Base-by-base conservation (phyloP, 2,329 filamentous ascomycete species). In the Magnaporthales sp. region DNA sequence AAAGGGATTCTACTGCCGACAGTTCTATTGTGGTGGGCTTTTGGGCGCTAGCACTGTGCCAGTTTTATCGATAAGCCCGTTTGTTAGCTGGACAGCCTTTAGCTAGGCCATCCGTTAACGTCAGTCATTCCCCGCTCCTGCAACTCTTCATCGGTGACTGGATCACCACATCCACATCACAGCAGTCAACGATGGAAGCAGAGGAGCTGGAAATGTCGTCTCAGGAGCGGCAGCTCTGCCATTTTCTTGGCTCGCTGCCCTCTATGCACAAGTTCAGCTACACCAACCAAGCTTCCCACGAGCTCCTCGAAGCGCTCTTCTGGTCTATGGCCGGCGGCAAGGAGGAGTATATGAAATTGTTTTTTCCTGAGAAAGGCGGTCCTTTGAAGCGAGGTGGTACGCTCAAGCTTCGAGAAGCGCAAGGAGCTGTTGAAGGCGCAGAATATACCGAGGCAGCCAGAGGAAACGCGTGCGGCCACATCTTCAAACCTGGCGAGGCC, bases 391-490 rank as follows among this genome's bases (percentile, higher is more conserved):
- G 81, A n/a, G 80, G 80, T 62, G 83, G 82, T 54, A 79, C 81
- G 61, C 90, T 93, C 84, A 95, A 91, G 77, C 82, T 99, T 54
- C 86, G 90, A 68, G 89, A 92, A 72, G 93, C 93, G 19, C 96
- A 99, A 75, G 94, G 93, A 22, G 92, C 92, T n/a, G 84, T 92
- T 67, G 93, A 97, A 74, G 94, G 95, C 11, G 92, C 94, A 32
- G 96, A 99, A 77, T 99, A 98, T 75, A 95, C 92, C 24, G 91
- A 94, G 71, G 90, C 91, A 7, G 95, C 95, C 15, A 88, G 92
- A 71, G 95, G 96, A 66, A 96, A 96, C 78, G 89, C 93, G 62
- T 99, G 95, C 76, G 96, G 95, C 4, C 96, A 99, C 80, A 98
- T 99, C 69, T 97, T 99, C 84, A 94, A 94, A 78, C 85, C 87